Evolutionary conservation across 1,284 basidiomycete genomes (phyloP), one percentile per base, ranked within the genome.

Genomic region (Moesziomyces parantarcticus): DNA sequence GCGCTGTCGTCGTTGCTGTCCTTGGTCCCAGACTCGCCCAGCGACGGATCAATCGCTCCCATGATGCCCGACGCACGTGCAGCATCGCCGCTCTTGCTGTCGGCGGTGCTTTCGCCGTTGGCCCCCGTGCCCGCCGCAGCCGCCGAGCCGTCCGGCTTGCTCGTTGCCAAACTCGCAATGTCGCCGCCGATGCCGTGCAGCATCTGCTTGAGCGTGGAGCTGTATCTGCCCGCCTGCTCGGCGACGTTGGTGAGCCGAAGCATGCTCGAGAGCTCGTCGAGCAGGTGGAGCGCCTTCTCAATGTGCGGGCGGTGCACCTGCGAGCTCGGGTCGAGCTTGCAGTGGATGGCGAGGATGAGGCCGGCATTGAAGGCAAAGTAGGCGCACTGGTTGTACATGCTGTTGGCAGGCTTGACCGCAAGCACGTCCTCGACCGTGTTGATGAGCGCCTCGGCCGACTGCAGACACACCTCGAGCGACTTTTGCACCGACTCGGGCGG

Each of bases 331-430:
- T 69, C 70, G 10, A 76, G 56, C 50, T 70, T 73, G 62, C 70
- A 69, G 46, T 77, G 69, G 20, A 76, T 75, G 23, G 72, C 72
- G 32, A 79, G 50, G 49, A 77, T 69, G 26, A 74, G 52, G 32
- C 72, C 70, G 13, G 77, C 69, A 26, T 77, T 75, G 68, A 79
- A 79, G 43, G 54, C 57, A 60, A 76, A 68, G 61, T 76, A 75
- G 36, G 67, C 59, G 59, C 66, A 69, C 47, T 63, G 52, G 56
- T 76, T 72, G 59, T 73, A 74, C 57, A 79, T 62, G 45, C 56
- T 51, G 59, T 61, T 65, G 64, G 68, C 51, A 16, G 67, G 62
- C 48, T 59, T 21, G 23, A 57, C 46, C n/a, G 68, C 59, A 20
- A 69, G 65, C 34, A 74, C 65, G 29, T 74, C 71, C 8, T 64